Evolutionary conservation across 2,329 filamentous ascomycete species (phyloP).

Genomic region (Trichothecium roseum): DNA sequence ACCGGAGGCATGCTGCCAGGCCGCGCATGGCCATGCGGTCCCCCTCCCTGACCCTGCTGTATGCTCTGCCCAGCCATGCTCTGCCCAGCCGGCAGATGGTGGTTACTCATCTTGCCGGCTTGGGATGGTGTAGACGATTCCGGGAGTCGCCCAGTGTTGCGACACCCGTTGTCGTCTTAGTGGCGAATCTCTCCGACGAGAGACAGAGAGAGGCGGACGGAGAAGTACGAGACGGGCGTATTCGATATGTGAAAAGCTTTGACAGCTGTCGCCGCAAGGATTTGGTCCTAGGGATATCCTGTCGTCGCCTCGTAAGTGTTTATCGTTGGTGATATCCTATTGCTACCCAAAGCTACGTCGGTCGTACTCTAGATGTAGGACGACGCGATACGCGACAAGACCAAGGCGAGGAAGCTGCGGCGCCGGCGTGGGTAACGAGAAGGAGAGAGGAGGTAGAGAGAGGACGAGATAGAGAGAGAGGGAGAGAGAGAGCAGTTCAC

Average conservation of each 20-base stretch:
- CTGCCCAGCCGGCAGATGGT: slow-evolving; percentile 70
- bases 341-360: no score
- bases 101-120: slow-evolving; percentile 68
- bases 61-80: slow-evolving; percentile 60
- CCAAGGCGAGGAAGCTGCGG: no score
- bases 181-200: not conserved
- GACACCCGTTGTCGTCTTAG: slow-evolving; percentile 13
- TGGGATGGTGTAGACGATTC: slow-evolving; percentile 28
- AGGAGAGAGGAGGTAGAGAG: no score
- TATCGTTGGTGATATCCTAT: no score
- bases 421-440: no score
- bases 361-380: no score
- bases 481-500: no score
- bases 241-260: not conserved
- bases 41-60: slow-evolving; percentile 21
- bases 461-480: no score
- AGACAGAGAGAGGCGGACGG: not conserved
- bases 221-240: not conserved
- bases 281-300: no score
- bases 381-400: no score
- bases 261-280: not conserved
- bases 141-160: slow-evolving; percentile 22
- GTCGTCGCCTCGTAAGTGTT: no score
- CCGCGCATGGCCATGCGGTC: slow-evolving; percentile 7
- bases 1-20: slow-evolving; percentile 19